A percentile compares a stretch with the other conserved stretches of the same genome.
These are phyloP conservation scores for Calendula officinalis DNA, from an alignment of 129 eudicot genomes.

Conservation along the genomic window DNA sequence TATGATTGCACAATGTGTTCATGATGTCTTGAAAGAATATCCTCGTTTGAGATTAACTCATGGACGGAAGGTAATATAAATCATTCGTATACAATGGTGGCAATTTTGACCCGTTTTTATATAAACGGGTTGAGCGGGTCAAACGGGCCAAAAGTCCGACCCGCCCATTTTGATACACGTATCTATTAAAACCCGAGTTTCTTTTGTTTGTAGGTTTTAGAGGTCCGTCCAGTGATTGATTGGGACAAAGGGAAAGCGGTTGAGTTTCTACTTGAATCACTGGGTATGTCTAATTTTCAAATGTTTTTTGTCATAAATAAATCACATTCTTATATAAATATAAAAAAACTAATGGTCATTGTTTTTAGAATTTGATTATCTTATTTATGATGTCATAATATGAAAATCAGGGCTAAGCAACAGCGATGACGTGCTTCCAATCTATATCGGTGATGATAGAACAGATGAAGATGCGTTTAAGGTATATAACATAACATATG, in stretches of 20 bases:
- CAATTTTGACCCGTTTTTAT: neutral
- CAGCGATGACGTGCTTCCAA: constrained; percentile 58
- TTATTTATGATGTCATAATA: neutral
- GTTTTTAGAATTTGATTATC: neutral
- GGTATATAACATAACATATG: constrained; percentile 46
- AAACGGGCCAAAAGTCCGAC: neutral
- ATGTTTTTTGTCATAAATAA: neutral
- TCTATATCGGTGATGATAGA: constrained; percentile 83
- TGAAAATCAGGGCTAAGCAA: constrained; percentile 46
- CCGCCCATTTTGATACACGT: neutral
- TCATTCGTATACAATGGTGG: neutral
- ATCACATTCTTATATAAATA: too few relatives aligned
- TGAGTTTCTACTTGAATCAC: constrained; percentile 72
- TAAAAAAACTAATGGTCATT: neutral
- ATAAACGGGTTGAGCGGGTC: neutral
- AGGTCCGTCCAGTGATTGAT: constrained; percentile 79
- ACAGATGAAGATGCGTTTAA: constrained; percentile 94
- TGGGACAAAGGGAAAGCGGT: constrained; percentile 97
- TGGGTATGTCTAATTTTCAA: constrained; percentile 41
- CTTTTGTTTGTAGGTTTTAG: constrained; percentile 64
- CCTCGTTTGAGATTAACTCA: constrained; percentile 75
- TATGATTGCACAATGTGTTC: constrained; percentile 68
- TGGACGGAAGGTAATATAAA: constrained; percentile 69
- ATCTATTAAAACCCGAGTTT: neutral
- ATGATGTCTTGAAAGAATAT: constrained; percentile 65